These are phyloP conservation scores for Syzygium grande DNA, from an alignment of 345 rosid species.

Conservation along the genomic window DNA sequence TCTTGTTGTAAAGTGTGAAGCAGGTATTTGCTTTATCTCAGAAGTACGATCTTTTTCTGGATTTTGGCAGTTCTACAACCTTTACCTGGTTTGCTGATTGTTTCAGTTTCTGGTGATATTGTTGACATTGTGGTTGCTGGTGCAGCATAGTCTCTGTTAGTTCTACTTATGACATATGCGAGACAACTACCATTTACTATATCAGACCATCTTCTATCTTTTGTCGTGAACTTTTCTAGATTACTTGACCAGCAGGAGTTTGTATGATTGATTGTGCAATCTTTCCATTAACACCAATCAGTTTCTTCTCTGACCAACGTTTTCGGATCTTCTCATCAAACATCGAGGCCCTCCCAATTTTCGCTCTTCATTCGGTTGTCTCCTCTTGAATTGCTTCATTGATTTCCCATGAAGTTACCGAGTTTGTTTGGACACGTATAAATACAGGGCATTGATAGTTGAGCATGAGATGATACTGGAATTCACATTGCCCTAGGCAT, in stretches of 20 bases:
- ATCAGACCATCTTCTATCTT: neutral
- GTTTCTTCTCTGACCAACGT: neutral
- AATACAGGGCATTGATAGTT: neutral
- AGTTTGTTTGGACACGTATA: neutral
- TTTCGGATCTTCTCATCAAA: neutral
- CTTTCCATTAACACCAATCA: neutral
- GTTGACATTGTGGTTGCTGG: neutral
- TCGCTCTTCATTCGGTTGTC: neutral
- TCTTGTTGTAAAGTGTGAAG: neutral
- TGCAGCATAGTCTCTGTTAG: neutral
- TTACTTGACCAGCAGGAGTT: neutral
- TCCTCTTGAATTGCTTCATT: neutral
- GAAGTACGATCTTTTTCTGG: neutral
- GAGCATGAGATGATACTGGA: neutral
- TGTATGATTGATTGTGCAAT: neutral
- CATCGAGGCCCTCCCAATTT: neutral
- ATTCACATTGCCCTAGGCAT: too few relatives aligned
- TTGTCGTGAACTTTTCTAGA: neutral
- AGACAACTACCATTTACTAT: neutral
- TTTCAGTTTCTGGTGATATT: neutral
- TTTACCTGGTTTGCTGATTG: neutral
- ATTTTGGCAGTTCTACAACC: neutral
- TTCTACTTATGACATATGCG: neutral
- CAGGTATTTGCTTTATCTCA: neutral
- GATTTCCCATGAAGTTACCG: neutral